These are phyloP conservation scores for Syzygium grande DNA, from an alignment of 345 rosid genomes.

Conservation along the genomic window DNA sequence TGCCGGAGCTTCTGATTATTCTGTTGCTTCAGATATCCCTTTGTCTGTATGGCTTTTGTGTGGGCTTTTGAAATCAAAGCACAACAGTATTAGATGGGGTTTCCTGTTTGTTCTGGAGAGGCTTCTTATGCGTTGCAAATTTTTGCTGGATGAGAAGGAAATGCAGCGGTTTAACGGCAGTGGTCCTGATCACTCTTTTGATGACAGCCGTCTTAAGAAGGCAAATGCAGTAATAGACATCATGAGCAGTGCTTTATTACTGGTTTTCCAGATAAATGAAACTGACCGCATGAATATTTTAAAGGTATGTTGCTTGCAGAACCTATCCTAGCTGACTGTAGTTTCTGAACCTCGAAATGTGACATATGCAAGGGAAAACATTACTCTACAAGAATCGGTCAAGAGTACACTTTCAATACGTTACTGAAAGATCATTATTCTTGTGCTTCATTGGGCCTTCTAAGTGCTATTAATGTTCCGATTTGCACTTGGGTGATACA, in stretches of 20 bases:
- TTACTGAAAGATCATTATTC: neutral
- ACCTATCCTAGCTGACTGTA: neutral
- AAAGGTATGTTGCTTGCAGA: conserved; percentile 52
- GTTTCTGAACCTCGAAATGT: neutral
- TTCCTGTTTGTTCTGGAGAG: conserved; percentile 82
- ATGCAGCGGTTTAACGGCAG: conserved; percentile 40
- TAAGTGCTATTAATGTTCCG: neutral
- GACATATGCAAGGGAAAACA: neutral
- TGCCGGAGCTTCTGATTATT: conserved; percentile 61
- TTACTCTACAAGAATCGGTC: neutral
- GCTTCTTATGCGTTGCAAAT: conserved; percentile 95
- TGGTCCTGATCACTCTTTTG: conserved; percentile 25
- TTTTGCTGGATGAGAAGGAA: conserved; percentile 83
- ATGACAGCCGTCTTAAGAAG: conserved; percentile 68
- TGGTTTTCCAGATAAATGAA: conserved; percentile 83
- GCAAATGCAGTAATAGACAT: conserved; percentile 92
- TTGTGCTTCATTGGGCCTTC: neutral
- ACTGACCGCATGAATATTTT: conserved; percentile 86
- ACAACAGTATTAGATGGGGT: conserved; percentile 74
- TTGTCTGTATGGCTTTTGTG: conserved; percentile 78
- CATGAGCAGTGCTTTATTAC: conserved; percentile 85
- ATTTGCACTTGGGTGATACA: neutral
- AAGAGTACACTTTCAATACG: neutral
- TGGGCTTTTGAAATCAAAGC: conserved; percentile 87
- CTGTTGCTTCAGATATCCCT: conserved; percentile 66